Evolutionary conservation across 169 alveolate species (phyloP), one percentile per base, ranked within the genome.

Genomic region (Cryptosporidium muris): DNA sequence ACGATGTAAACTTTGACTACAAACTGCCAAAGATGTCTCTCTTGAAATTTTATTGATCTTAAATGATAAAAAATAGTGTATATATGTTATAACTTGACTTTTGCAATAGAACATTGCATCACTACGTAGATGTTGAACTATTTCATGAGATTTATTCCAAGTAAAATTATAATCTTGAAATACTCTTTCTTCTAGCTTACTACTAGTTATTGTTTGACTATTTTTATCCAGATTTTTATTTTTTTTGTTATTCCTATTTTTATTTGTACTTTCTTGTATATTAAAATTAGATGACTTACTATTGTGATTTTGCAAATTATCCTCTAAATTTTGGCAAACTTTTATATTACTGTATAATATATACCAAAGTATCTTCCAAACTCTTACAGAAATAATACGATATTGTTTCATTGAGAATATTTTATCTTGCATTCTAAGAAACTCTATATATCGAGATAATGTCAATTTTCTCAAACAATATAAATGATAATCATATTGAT

Each of bases 401-500:
- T 66, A 51, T 6, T 66, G 48, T 60, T 38, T 49, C 12, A 51
- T 65, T 38, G 62, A 81, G 49, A 42, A 65, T 42, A 91, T 58
- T 36, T 63, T 80, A 63, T 91, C 92, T 8, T 81, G 90, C 92
- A 91, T 89, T 2, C 68, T 38, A 14, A 91, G 63, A 43, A 91
- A 91, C 34, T 92, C 63, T 14, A 91, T 63, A 56, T 92, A 93
- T 47, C 95, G 65, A 40, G 90, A 91, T 60, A 94, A 43, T 65
- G 93, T 93, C 81, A 89, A 89, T 81, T 93, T 94, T 65, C 97
- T 90, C 66, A 94, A 80, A 47, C 95, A 93, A 91, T 93, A 95
- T 48, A 91, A 88, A 81, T 95, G 96, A 81, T 94, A 94, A 81
- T 96, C 98, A 65, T 90, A 91, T 82, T 94, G 92, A 65, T 96